Conservation (phyloP, 2,329 filamentous ascomycete species). For the Xylariales sp. region DNA sequence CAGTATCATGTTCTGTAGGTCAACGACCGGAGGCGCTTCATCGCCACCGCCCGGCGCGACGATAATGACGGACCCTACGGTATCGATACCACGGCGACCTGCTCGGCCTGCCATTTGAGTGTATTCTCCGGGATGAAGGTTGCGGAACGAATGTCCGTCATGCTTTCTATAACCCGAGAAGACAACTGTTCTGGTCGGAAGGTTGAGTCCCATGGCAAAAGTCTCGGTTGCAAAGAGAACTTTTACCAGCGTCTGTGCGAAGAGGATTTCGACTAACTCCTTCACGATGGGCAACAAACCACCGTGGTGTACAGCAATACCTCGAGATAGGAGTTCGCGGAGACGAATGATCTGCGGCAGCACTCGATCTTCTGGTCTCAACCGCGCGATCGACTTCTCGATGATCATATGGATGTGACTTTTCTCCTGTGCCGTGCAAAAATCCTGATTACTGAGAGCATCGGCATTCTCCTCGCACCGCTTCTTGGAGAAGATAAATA, state of each 20-base stretch:
- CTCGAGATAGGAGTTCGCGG: conserved; percentile 77
- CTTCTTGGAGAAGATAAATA: conserved; percentile 99
- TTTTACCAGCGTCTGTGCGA: conserved; percentile 92
- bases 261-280: conserved; percentile 94
- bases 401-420: conserved; percentile 97
- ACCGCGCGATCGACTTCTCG: conserved; percentile 84
- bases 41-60: conserved; percentile 74
- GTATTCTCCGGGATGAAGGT: conserved; percentile 90
- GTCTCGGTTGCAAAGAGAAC: conserved; percentile 97
- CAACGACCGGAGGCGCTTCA: conserved; percentile 79
- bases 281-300: conserved; percentile 94
- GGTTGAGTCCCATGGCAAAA: conserved; percentile 95
- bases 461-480: conserved; percentile 96
- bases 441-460: conserved; percentile 90
- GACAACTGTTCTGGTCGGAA: conserved; percentile 92
- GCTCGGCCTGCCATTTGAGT: conserved; percentile 98
- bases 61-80: conserved; percentile 90
- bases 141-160: conserved; percentile 86
- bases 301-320: conserved; percentile 94
- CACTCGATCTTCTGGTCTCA: conserved; percentile 83
- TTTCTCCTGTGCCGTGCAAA: conserved; percentile 89
- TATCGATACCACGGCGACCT: conserved; percentile 86
- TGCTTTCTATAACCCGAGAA: conserved; percentile 98
- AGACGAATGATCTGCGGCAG: conserved; percentile 91
- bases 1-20: conserved; percentile 89